Percentiles rank a stretch among this genome's conserved stretches.
These are phyloP conservation scores for Russula foetens DNA, from an alignment of 768 basidiomycete genomes.

Conservation along the genomic window DNA sequence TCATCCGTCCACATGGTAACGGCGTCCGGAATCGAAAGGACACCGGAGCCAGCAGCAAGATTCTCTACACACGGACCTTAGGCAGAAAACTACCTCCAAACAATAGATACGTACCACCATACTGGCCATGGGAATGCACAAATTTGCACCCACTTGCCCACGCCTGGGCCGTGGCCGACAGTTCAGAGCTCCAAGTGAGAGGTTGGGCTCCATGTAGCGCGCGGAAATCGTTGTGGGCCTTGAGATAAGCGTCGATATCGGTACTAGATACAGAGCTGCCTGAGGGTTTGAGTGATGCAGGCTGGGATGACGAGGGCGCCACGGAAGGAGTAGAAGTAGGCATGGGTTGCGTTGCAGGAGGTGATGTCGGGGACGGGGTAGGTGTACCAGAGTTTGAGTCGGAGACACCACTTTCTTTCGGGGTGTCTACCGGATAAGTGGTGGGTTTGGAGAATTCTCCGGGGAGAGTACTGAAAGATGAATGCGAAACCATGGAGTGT, in stretches of 20 bases:
- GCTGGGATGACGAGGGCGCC: not conserved
- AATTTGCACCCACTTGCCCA: constrained; percentile 66
- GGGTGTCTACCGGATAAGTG: too few species aligned
- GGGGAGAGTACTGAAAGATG: too few species aligned
- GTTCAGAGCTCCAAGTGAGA: constrained; percentile 54
- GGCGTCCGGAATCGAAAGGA: constrained; percentile 33
- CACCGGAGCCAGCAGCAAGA: constrained; percentile 63
- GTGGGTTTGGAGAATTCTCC: too few species aligned
- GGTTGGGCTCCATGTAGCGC: constrained; percentile 53
- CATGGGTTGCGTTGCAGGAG: not conserved
- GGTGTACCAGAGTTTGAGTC: not conserved
- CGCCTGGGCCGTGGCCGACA: constrained; percentile 55
- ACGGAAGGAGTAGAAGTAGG: constrained; percentile 8
- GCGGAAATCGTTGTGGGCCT: constrained; percentile 55
- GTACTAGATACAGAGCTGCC: constrained; percentile 28
- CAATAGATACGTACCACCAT: constrained; percentile 40
- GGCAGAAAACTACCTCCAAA: not conserved
- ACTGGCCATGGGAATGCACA: constrained; percentile 58
- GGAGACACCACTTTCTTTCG: constrained; percentile 21
- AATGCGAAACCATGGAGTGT: too few species aligned
- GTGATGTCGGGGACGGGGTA: constrained; percentile 2
- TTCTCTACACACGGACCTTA: constrained; percentile 42
- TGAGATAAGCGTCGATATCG: constrained; percentile 48
- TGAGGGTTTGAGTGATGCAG: constrained; percentile 12
- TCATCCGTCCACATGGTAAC: constrained; percentile 61